Evolutionary conservation across 306 rosid genomes (phyloP).

Genomic region (Medicago arabica): DNA sequence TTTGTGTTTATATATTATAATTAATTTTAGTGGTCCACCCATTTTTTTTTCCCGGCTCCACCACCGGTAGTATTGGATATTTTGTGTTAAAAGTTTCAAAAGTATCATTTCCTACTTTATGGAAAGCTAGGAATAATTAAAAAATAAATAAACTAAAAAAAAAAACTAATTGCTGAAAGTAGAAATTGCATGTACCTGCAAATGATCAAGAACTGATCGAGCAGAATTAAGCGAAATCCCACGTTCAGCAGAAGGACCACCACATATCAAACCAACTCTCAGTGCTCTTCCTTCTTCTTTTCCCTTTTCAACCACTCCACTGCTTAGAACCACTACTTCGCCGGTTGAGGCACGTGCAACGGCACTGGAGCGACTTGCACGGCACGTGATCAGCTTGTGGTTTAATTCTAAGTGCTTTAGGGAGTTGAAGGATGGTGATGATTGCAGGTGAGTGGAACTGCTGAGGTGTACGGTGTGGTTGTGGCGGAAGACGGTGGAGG

Average conservation of each 20-base stretch:
- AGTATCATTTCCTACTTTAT: neutral
- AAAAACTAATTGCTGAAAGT: neutral
- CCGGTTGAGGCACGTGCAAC: constrained; percentile 29
- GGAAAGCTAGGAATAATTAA: neutral
- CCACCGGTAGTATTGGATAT: neutral
- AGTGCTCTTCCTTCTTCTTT: constrained; percentile 44
- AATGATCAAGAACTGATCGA: constrained; percentile 90
- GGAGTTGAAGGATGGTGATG: too few species aligned
- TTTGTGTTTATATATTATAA: too few species aligned
- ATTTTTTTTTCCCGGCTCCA: too few species aligned
- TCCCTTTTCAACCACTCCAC: constrained; percentile 36
- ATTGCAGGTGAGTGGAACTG: neutral
- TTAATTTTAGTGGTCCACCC: too few species aligned
- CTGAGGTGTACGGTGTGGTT: neutral
- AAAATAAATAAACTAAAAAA: neutral
- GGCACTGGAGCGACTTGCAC: neutral
- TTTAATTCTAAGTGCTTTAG: constrained; percentile 19
- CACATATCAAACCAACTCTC: constrained; percentile 84
- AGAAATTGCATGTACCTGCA: constrained; percentile 49
- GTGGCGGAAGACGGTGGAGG: constrained; percentile 14
- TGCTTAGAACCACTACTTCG: constrained; percentile 46
- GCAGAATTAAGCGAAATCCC: constrained; percentile 97
- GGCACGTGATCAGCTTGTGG: constrained; percentile 17
- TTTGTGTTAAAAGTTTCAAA: neutral
- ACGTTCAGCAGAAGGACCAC: constrained; percentile 98